Conservation (phyloP, 768 basidiomycete species). For the Multifurca ochricompacta region DNA sequence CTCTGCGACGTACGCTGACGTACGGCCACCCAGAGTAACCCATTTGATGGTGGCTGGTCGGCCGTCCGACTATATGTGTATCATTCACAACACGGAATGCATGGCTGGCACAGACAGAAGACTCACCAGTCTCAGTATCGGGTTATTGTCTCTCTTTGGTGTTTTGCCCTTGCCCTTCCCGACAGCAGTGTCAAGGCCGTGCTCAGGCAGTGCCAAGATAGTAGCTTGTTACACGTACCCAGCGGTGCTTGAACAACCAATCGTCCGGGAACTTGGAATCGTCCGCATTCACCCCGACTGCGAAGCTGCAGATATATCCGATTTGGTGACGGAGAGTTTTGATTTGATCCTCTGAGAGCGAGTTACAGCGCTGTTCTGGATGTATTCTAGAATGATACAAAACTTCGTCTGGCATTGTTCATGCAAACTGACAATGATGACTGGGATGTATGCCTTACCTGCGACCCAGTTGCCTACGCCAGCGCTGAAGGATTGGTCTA, state of each 20-base stretch:
- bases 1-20: slow-evolving; percentile 63
- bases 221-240: slow-evolving; percentile 36
- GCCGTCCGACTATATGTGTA: slow-evolving; percentile 48
- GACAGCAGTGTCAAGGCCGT: slow-evolving; percentile 14
- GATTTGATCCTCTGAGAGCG: slow-evolving; percentile 43
- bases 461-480: slow-evolving; percentile 83
- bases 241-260: slow-evolving; percentile 64
- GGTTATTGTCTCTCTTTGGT: slow-evolving; percentile 24
- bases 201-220: neutral
- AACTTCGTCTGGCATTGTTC: slow-evolving; percentile 46
- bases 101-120: neutral
- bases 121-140: slow-evolving; percentile 39
- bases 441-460: slow-evolving; percentile 31
- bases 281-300: slow-evolving; percentile 67
- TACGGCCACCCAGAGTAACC: slow-evolving; percentile 69
- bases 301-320: slow-evolving; percentile 45
- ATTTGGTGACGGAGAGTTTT: slow-evolving; percentile 45
- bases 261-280: slow-evolving; percentile 54
- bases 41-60: slow-evolving; percentile 65
- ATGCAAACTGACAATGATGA: neutral
- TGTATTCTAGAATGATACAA: slow-evolving; percentile 68
- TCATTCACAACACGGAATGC: neutral
- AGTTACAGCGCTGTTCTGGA: slow-evolving; percentile 58
- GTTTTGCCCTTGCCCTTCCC: slow-evolving; percentile 53
- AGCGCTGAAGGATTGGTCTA: slow-evolving; percentile 74